These are phyloP conservation scores for Blastobotrys americana DNA, from an alignment of 805 yeast species.

Conservation along the genomic window DNA sequence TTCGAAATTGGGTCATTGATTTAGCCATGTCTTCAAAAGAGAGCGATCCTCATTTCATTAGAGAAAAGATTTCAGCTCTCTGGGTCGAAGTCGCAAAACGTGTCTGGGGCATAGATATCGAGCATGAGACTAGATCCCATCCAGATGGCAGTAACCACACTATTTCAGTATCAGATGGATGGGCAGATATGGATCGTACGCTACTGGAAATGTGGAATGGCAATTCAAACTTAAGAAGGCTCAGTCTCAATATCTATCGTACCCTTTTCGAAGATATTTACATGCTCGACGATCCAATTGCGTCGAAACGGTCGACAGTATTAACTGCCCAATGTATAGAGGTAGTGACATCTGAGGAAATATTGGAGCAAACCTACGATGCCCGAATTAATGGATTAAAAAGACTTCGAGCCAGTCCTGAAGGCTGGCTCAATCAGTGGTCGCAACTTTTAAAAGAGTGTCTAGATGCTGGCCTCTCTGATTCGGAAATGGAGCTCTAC, in stretches of 20 bases:
- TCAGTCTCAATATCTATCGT: constrained; percentile 69
- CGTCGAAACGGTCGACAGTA: constrained; percentile 68
- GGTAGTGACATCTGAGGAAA: constrained; percentile 63
- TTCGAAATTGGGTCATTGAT: constrained; percentile 80
- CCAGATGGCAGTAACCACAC: constrained; percentile 19
- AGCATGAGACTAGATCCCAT: constrained; percentile 8
- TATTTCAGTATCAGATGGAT: constrained; percentile 41
- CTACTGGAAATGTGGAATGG: constrained; percentile 68
- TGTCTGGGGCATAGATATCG: constrained; percentile 64
- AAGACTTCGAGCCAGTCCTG: constrained; percentile 56
- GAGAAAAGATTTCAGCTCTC: constrained; percentile 79
- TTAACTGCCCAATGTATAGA: constrained; percentile 79
- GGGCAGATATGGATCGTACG: constrained; percentile 83
- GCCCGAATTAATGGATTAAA: constrained; percentile 51
- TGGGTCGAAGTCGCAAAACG: constrained; percentile 92
- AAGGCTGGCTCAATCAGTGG: constrained; percentile 90
- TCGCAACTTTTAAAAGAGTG: constrained; percentile 41
- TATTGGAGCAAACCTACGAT: constrained; percentile 57
- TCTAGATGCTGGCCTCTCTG: constrained; percentile 30
- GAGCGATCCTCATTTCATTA: constrained; percentile 82
- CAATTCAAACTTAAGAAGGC: constrained; percentile 58
- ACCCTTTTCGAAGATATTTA: constrained; percentile 91
- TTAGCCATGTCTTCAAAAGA: constrained; percentile 51
- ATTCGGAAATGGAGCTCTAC: constrained; percentile 37
- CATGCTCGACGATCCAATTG: constrained; percentile 84